A percentile compares a stretch with the other conserved stretches of the same genome.
Conservation (phyloP, 441 rosid species). For the Manihot esculenta region DNA sequence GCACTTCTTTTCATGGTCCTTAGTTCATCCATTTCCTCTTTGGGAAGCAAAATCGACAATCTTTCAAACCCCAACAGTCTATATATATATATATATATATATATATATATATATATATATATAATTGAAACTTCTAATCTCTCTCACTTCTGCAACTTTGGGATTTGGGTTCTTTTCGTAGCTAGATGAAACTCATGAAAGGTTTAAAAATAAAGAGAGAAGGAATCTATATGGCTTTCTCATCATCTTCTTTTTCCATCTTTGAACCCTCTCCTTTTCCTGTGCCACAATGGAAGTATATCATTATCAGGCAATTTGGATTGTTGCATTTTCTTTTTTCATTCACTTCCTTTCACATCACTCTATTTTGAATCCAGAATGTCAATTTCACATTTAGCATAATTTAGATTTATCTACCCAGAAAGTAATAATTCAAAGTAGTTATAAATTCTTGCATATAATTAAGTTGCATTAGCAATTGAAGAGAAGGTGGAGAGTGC, state of each 20-base stretch:
- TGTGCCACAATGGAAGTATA: neutral
- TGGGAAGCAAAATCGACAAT: constrained; percentile 5
- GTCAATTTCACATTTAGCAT: neutral
- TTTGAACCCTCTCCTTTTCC: neutral
- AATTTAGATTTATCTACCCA: neutral
- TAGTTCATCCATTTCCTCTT: neutral
- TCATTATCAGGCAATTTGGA: neutral
- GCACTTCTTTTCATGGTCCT: neutral
- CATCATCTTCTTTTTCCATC: constrained; percentile 11
- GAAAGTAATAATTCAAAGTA: neutral
- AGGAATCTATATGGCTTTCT: too few species aligned
- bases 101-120: neutral
- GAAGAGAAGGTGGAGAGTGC: too few species aligned
- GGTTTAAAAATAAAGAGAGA: neutral
- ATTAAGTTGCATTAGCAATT: constrained; percentile 23
- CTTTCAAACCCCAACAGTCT: constrained; percentile 1
- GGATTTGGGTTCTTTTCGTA: constrained; percentile 33
- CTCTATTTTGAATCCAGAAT: neutral
- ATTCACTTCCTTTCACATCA: constrained; percentile 20
- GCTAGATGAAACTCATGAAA: constrained; percentile 10
- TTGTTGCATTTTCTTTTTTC: too few species aligned
- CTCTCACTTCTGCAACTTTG: constrained; percentile 11
- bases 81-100: neutral
- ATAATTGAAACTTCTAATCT: constrained; percentile 16
- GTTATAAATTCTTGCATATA: too few species aligned